Conservation (phyloP, 2,329 filamentous ascomycete genomes). For the Pyrenochaeta sp. region DNA sequence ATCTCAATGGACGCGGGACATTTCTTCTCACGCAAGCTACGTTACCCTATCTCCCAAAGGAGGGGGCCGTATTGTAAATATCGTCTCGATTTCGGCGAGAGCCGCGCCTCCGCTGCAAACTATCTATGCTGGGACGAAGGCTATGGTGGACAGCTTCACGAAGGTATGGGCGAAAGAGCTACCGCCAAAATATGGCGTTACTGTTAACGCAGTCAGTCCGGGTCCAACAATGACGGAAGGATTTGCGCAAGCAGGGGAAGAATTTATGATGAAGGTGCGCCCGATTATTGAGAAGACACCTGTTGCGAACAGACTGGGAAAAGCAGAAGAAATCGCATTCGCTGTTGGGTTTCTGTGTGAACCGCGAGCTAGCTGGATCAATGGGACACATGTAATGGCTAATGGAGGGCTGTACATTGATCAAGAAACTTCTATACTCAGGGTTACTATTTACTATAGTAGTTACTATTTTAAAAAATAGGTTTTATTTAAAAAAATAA, state of each 20-base stretch:
- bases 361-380: constrained; percentile 57
- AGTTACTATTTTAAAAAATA: no score
- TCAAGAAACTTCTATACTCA: no score
- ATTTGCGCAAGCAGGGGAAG: constrained; percentile 41
- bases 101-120: constrained; percentile 51
- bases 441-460: no score
- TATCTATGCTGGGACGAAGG: constrained; percentile 61
- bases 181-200: constrained; percentile 56
- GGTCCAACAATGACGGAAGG: constrained; percentile 54
- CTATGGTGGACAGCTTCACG: constrained; percentile 60
- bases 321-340: constrained; percentile 58
- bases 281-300: constrained; percentile 58
- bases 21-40: constrained; percentile 54
- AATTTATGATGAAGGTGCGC: constrained; percentile 59
- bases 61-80: constrained; percentile 55
- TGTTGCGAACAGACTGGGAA: constrained; percentile 53
- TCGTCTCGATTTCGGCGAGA: constrained; percentile 50
- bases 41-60: constrained; percentile 50
- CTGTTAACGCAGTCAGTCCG: constrained; percentile 57
- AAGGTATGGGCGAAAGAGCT: constrained; percentile 19
- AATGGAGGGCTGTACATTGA: constrained; percentile 30
- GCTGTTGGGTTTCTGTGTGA: constrained; percentile 46
- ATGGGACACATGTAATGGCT: constrained; percentile 49
- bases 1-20: constrained; percentile 53
- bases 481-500: no score